Evolutionary conservation across 331 rosid genomes (phyloP).

Genomic region (Acacia concinna): DNA sequence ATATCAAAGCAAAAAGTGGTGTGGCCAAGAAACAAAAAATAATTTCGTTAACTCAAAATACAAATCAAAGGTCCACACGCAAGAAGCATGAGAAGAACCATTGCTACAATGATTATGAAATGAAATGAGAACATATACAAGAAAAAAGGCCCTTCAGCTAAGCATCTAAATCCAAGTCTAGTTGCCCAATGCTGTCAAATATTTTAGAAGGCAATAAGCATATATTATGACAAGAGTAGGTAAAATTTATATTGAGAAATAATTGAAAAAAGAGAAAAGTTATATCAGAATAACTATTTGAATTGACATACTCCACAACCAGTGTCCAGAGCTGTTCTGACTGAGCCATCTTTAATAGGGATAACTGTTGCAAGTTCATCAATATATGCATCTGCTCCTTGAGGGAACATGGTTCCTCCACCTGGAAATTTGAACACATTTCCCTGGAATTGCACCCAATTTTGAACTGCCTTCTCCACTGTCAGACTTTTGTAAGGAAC

Average conservation of each 20-base stretch:
- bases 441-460: conserved; percentile 91
- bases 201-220: background rate
- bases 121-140: background rate
- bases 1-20: conserved; percentile 27
- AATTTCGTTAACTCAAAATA: conserved; percentile 4
- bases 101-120: background rate
- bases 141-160: background rate
- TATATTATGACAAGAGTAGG: background rate
- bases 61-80: background rate
- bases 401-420: conserved; percentile 99
- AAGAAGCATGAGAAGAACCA: conserved; percentile 11
- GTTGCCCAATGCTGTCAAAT: background rate
- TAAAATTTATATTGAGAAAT: background rate
- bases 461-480: conserved; percentile 92
- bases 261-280: background rate
- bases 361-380: conserved; percentile 88
- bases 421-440: conserved; percentile 95
- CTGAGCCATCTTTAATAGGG: conserved; percentile 84
- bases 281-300: conserved; percentile 12
- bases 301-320: conserved; percentile 85
- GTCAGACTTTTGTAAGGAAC: conserved; percentile 84
- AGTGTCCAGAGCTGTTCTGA: conserved; percentile 94
- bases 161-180: conserved; percentile 10
- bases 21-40: background rate
- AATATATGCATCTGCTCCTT: conserved; percentile 96